phyloP scores from a whole-genome alignment of 768 basidiomycete genomes.

The Lentinula raphanica region DNA sequence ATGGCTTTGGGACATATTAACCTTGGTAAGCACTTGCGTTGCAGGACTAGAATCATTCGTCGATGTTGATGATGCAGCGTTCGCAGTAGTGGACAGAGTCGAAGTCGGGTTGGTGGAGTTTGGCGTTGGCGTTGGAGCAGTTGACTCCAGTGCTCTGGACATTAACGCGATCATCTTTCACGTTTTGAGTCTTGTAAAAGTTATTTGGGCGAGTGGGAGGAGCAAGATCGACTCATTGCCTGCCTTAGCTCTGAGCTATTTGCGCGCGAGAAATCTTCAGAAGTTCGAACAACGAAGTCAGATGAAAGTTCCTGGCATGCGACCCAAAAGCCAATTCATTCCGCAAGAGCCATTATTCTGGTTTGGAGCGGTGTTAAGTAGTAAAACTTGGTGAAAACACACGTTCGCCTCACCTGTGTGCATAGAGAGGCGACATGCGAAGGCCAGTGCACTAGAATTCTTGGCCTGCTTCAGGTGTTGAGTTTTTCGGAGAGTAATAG shows the following conservation, averaged over 20 bases:
- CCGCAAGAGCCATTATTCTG: too few species aligned
- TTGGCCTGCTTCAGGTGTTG: neutral
- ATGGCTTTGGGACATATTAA: neutral
- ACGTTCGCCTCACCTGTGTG: too few species aligned
- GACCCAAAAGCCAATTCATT: neutral
- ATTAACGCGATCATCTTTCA: neutral
- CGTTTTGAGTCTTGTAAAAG: neutral
- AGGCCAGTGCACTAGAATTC: too few species aligned
- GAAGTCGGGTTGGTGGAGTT: neutral
- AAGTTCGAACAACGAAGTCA: neutral
- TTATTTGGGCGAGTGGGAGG: neutral
- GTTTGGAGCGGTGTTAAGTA: neutral
- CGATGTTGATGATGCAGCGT: neutral
- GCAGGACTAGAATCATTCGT: neutral
- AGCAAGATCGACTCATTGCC: neutral
- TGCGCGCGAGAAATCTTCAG: neutral
- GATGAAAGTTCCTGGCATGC: neutral
- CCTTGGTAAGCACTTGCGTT: neutral
- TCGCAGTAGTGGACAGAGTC: neutral
- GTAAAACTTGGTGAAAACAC: too few species aligned
- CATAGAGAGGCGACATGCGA: too few species aligned
- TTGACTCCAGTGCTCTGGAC: neutral
- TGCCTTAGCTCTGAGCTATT: neutral
- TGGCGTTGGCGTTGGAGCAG: neutral
- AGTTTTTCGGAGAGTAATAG: too few species aligned